These are phyloP conservation scores for Amanita rubescens DNA, from an alignment of 768 basidiomycete genomes.

Conservation along the genomic window DNA sequence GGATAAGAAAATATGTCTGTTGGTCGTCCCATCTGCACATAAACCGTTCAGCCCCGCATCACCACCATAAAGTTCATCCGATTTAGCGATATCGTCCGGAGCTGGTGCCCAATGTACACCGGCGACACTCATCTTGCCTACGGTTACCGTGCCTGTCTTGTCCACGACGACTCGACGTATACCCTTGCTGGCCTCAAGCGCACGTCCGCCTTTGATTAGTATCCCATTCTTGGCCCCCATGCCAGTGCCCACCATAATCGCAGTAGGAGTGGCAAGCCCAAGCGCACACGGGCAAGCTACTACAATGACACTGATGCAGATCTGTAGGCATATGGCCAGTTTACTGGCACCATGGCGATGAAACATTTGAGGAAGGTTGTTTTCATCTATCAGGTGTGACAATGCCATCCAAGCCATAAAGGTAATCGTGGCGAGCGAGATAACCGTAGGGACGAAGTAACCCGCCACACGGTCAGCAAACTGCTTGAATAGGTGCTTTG, in stretches of 20 bases:
- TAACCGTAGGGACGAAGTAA: constrained; percentile 89
- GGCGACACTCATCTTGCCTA: constrained; percentile 84
- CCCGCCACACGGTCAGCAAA: constrained; percentile 95
- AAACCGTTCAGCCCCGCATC: constrained; percentile 35
- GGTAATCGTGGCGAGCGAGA: constrained; percentile 73
- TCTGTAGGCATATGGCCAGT: constrained; percentile 87
- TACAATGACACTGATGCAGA: constrained; percentile 96
- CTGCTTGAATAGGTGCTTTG: constrained; percentile 96
- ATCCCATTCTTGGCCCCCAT: constrained; percentile 97
- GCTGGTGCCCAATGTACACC: constrained; percentile 67
- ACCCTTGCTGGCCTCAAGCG: constrained; percentile 82
- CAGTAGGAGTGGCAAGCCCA: constrained; percentile 93
- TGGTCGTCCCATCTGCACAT: constrained; percentile 58
- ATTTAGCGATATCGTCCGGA: constrained; percentile 11
- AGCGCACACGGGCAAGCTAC: constrained; percentile 98
- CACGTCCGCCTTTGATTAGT: constrained; percentile 93
- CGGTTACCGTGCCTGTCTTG: constrained; percentile 96
- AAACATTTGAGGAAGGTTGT: constrained; percentile 78
- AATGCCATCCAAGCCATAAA: constrained; percentile 81
- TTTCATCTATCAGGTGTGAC: constrained; percentile 46
- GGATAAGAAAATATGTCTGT: constrained; percentile 55
- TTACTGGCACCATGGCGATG: constrained; percentile 74
- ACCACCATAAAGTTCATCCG: constrained; percentile 36
- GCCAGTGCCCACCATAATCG: constrained; percentile 99
- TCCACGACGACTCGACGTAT: constrained; percentile 84